Conservation (phyloP, 1,139 yeast species). For the Protomyces lactucae-debilis region DNA sequence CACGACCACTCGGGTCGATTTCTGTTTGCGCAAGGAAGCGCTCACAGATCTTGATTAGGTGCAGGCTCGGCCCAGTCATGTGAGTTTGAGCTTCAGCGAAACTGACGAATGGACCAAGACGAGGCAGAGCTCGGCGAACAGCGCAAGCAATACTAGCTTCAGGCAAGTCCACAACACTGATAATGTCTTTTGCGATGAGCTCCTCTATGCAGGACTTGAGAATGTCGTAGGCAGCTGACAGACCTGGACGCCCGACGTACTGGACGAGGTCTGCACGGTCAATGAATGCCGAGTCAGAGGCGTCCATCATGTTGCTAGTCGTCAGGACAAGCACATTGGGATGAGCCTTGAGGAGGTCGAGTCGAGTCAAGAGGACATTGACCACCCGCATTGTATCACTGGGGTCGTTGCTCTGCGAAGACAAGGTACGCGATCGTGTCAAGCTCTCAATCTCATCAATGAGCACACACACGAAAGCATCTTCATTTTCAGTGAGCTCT, state of each 20-base stretch:
- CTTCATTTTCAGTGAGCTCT: slow-evolving; percentile 27
- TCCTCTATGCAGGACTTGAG: slow-evolving; percentile 5
- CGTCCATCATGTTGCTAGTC: slow-evolving; percentile 32
- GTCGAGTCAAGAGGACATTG: slow-evolving; percentile 32
- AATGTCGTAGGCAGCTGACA: slow-evolving; percentile 27
- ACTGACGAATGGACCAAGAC: background rate
- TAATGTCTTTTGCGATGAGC: background rate
- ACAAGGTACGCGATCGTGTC: slow-evolving; percentile 31
- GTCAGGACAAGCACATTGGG: slow-evolving; percentile 32
- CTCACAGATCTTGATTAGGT: background rate
- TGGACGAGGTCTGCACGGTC: slow-evolving; percentile 32
- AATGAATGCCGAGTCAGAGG: slow-evolving; percentile 33
- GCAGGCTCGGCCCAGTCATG: background rate
- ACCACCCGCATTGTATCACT: slow-evolving; percentile 33
- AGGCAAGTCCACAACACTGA: background rate
- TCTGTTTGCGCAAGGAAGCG: background rate
- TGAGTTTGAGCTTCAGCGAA: background rate
- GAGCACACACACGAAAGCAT: slow-evolving; percentile 32
- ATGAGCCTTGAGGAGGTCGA: slow-evolving; percentile 30
- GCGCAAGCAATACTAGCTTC: background rate
- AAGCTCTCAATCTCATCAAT: slow-evolving; percentile 34
- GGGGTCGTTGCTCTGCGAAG: slow-evolving; percentile 31
- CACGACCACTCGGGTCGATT: background rate
- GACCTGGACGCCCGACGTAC: slow-evolving; percentile 31
- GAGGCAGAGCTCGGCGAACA: background rate